A percentile compares a stretch with the other conserved stretches of the same genome.
Conservation (phyloP, 2,329 filamentous ascomycete genomes). For the Pseudogymnoascus sp. region DNA sequence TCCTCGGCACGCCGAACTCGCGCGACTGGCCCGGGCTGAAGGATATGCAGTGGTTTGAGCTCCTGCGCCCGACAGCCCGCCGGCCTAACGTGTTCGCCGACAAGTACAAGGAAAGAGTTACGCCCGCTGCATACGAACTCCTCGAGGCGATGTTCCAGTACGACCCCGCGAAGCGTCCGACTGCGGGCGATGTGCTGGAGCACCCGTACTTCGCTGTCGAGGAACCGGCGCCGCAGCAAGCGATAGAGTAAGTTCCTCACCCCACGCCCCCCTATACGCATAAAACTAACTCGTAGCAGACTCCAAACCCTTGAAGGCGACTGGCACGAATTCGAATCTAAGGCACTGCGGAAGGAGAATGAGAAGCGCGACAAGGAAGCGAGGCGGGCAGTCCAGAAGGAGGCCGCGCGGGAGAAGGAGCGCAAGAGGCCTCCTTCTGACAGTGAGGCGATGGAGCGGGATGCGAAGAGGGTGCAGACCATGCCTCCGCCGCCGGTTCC, state of each 20-base stretch:
- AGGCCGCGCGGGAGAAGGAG: constrained; percentile 21
- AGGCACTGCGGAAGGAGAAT: constrained; percentile 84
- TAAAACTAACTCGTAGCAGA: constrained; percentile 31
- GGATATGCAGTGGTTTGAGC: constrained; percentile 97
- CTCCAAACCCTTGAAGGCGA: constrained; percentile 79
- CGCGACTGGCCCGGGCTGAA: constrained; percentile 80
- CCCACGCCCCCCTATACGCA: constrained; percentile 3
- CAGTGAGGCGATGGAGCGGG: constrained; percentile 18
- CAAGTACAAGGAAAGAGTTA: constrained; percentile 70
- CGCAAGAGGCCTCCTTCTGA: constrained; percentile 24
- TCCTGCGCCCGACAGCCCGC: constrained; percentile 70
- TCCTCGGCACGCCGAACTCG: constrained; percentile 80
- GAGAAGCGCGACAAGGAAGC: constrained; percentile 50
- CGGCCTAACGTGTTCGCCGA: constrained; percentile 71
- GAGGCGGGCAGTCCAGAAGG: constrained; percentile 24
- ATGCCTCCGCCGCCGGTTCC: neutral
- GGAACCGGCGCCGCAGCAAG: constrained; percentile 67
- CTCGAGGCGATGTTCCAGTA: constrained; percentile 80
- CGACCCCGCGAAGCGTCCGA: constrained; percentile 76
- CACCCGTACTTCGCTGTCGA: constrained; percentile 86
- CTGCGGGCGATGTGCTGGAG: constrained; percentile 72
- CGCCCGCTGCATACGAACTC: constrained; percentile 74
- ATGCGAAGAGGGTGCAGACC: constrained; percentile 22
- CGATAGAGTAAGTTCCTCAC: constrained; percentile 60
- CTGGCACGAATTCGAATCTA: constrained; percentile 98